Evolutionary conservation across 345 rosid genomes (phyloP), one percentile per base, ranked within the genome.

Genomic region (Brassica napus): DNA sequence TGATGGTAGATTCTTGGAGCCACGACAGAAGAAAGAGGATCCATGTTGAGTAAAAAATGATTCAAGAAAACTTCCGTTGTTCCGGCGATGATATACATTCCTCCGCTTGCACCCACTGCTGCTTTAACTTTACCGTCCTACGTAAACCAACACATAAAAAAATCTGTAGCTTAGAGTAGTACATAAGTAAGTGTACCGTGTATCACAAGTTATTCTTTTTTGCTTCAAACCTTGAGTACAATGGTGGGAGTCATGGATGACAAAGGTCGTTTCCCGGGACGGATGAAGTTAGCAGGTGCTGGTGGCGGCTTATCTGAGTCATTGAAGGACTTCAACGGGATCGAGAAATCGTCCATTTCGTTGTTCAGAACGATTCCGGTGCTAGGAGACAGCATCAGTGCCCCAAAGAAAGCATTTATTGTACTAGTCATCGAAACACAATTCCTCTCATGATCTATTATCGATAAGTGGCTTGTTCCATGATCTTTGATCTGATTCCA

Each of bases 331-430:
- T 71, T 76, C n/a, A 3, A 23, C 0, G 91, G 89, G 30, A 84
- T 82, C 10, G 91, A 86, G 83, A 89, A 91, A 72, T 88, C 91
- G 14, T 85, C 90, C 96, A 91, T 91, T 79, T 91, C 87, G 18
- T 91, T 89, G 84, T 91, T 88, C 5, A 89, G 76, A 61, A 91
- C 79, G 0, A 89, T 86, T 26, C 96, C 93, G 0, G 93, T 88
- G 32, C 84, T 83, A 1, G 85, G 86, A 28, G 93, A 89, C 54
- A 91, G 30, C 15, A 86, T 31, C 42, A 65, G 6, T 28, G 91
- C 75, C 3, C 95, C 92, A 77, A 90, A 90, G 81, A 80, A 87
- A 52, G 62, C 15, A 34, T 89, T 91, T 55, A 89, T 82, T 1
- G 95, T 89, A 42, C 1, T 83, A 14, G 96, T 91, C 85, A 89